Evolutionary conservation across 176 grass and related monocot species (phyloP).

Genomic region (Zoysia japonica): DNA sequence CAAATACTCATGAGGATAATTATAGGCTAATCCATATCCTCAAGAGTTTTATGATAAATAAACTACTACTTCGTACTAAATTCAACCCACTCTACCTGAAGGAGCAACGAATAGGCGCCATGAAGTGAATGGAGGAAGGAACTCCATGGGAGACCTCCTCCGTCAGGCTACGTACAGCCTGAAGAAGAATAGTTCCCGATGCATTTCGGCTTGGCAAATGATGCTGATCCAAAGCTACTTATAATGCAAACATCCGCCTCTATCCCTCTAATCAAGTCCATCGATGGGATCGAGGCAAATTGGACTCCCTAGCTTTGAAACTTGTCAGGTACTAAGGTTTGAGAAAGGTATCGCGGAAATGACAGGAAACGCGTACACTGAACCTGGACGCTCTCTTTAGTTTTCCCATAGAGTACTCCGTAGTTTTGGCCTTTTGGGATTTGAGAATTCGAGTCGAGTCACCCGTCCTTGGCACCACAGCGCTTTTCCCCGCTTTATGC

Average conservation of each 20-base stretch:
- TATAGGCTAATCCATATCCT: slow-evolving; percentile 1
- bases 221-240: slow-evolving; percentile 47
- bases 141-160: slow-evolving; percentile 42
- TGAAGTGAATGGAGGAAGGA: slow-evolving; percentile 65
- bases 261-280: neutral
- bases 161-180: slow-evolving; percentile 35
- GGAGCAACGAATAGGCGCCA: slow-evolving; percentile 11
- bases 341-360: slow-evolving; percentile 9
- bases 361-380: slow-evolving; percentile 46
- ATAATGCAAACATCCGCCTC: slow-evolving; percentile 31
- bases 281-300: neutral
- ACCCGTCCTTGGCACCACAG: slow-evolving; percentile 2
- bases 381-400: slow-evolving; percentile 59
- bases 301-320: slow-evolving; percentile 20
- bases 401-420: slow-evolving; percentile 33
- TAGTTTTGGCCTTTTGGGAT: slow-evolving; percentile 3
- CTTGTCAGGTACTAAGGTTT: neutral
- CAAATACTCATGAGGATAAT: slow-evolving; percentile 9
- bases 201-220: slow-evolving; percentile 35
- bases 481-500: slow-evolving; percentile 37
- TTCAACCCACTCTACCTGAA: slow-evolving; percentile 32
- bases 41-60: neutral
- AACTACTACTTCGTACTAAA: neutral
- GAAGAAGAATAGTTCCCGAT: slow-evolving; percentile 33
- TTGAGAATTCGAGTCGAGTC: slow-evolving; percentile 33